Percentiles rank a stretch among this genome's conserved stretches.
Evolutionary conservation across 2,329 filamentous ascomycete species (phyloP).

Genomic region (Penicillium nordicum): DNA sequence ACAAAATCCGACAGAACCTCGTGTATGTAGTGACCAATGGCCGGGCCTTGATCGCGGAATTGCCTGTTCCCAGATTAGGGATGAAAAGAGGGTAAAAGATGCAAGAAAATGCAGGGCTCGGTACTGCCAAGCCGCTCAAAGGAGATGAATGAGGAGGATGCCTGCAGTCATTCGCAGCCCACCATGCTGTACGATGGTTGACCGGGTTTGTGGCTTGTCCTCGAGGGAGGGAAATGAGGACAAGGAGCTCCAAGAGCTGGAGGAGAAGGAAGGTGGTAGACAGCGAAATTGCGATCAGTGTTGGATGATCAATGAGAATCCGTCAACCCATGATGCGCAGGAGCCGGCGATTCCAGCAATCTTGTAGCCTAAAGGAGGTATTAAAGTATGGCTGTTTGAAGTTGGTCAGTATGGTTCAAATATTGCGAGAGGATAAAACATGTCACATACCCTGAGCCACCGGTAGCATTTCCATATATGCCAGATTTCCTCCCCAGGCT

Average conservation of each 20-base stretch:
- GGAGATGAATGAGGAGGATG: not conserved
- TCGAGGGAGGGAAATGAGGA: not conserved
- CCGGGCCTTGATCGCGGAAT: constrained; percentile 6
- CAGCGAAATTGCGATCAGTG: constrained; percentile 46
- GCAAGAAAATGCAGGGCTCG: not conserved
- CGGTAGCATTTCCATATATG: constrained; percentile 75
- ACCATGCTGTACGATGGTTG: not conserved
- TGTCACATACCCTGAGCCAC: constrained; percentile 73
- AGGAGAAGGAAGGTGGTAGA: not conserved
- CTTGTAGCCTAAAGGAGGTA: constrained; percentile 83
- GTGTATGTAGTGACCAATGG: constrained; percentile 15
- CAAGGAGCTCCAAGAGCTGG: not conserved
- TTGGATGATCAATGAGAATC: constrained; percentile 76
- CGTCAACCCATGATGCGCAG: constrained; percentile 76
- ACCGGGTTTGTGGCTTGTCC: not conserved
- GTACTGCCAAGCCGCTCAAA: not conserved
- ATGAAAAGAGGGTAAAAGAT: constrained; percentile 6
- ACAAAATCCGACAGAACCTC: constrained; percentile 7
- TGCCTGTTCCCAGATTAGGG: constrained; percentile 1
- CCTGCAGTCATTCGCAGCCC: not conserved
- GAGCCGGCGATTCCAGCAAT: constrained; percentile 86
- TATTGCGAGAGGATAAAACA: not conserved
- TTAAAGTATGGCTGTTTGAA: constrained; percentile 68
- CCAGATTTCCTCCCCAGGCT: constrained; percentile 82
- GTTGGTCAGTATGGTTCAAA: constrained; percentile 8